phyloP scores from a whole-genome alignment of 2,329 filamentous ascomycete species.

The Rutstroemia sp. region DNA sequence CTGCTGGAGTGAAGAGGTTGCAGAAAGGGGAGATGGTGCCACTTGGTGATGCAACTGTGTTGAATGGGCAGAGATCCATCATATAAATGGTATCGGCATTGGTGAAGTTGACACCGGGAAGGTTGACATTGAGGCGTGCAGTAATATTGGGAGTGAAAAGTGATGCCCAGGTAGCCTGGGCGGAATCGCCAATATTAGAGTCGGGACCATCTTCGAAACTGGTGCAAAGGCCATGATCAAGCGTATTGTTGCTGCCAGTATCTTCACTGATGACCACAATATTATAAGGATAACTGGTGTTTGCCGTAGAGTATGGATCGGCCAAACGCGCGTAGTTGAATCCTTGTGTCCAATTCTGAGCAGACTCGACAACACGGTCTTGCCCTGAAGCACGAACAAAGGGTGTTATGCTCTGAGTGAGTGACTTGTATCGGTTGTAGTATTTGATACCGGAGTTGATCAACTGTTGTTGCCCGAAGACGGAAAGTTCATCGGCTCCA shows the following conservation, averaged over 20 bases:
- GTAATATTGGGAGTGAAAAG: constrained; percentile 62
- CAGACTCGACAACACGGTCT: constrained; percentile 66
- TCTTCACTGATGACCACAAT: constrained; percentile 67
- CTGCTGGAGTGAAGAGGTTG: constrained; percentile 59
- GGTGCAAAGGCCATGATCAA: constrained; percentile 66
- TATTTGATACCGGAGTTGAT: constrained; percentile 70
- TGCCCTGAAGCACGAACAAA: constrained; percentile 69
- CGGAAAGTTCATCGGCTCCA: constrained; percentile 60
- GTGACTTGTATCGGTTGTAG: constrained; percentile 60
- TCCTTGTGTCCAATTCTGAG: constrained; percentile 66
- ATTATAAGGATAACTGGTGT: constrained; percentile 40
- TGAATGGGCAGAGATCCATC: constrained; percentile 87
- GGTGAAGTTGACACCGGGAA: constrained; percentile 61
- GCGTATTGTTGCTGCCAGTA: constrained; percentile 66
- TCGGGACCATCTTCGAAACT: constrained; percentile 57
- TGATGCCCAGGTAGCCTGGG: constrained; percentile 50
- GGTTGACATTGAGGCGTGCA: constrained; percentile 58
- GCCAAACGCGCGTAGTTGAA: constrained; percentile 47
- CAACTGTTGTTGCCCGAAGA: constrained; percentile 62
- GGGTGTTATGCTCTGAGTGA: constrained; percentile 51
- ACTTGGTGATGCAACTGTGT: constrained; percentile 59
- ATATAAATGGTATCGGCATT: constrained; percentile 56
- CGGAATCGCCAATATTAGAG: constrained; percentile 39
- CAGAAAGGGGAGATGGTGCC: constrained; percentile 65
- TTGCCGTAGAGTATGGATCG: constrained; percentile 31